Evolutionary conservation across 2,329 filamentous ascomycete species (phyloP).

Genomic region (Blumeria hordei): DNA sequence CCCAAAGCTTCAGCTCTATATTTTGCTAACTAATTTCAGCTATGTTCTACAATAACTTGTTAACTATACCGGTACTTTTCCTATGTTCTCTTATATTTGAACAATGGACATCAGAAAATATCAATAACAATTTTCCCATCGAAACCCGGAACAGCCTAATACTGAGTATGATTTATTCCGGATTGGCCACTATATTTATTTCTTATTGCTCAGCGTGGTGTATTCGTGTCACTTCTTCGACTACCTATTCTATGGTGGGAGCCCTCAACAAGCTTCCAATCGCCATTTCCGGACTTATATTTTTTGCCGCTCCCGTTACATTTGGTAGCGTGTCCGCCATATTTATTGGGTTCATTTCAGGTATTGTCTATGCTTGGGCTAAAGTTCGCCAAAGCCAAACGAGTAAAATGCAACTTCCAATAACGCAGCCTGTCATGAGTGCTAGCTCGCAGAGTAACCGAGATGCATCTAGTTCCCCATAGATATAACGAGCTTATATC

Average conservation of each 20-base stretch:
- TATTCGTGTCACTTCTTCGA: conserved; percentile 88
- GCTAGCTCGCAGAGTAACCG: conserved; percentile 79
- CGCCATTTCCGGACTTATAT: conserved; percentile 72
- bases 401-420: conserved; percentile 42
- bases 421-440: conserved; percentile 48
- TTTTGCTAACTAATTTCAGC: conserved; percentile 28
- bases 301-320: conserved; percentile 87
- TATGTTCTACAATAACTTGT: conserved; percentile 99
- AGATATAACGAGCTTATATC: no score
- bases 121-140: conserved; percentile 70
- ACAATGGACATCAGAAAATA: conserved; percentile 75
- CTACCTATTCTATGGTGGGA: conserved; percentile 96
- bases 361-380: conserved; percentile 70
- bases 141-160: conserved; percentile 58
- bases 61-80: conserved; percentile 81
- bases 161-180: conserved; percentile 80
- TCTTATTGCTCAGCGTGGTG: conserved; percentile 99
- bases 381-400: conserved; percentile 58
- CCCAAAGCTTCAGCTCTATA: neutral
- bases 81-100: conserved; percentile 61
- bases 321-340: conserved; percentile 84
- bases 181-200: conserved; percentile 83
- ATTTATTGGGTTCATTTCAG: conserved; percentile 70
- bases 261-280: conserved; percentile 96
- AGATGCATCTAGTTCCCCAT: conserved; percentile 38